Conservation (phyloP, 768 basidiomycete species). For the Gymnopilus dilepis region DNA sequence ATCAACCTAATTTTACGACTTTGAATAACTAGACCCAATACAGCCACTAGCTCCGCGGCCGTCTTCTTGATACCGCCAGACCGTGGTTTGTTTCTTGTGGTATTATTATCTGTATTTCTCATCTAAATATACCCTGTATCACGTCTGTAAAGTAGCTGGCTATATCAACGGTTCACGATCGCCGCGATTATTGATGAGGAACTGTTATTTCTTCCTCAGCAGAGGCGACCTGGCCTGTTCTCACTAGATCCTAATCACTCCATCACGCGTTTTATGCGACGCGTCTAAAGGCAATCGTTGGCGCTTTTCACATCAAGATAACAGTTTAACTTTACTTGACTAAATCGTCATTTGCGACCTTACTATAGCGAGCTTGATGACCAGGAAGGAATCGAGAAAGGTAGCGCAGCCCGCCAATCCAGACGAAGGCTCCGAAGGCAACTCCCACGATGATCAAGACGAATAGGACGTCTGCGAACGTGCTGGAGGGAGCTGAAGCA, state of each 20-base stretch:
- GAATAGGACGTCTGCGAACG: conserved; percentile 39
- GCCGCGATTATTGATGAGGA: not conserved
- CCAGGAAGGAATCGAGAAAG: conserved; percentile 46
- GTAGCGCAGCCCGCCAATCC: conserved; percentile 58
- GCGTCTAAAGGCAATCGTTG: conserved; percentile 29
- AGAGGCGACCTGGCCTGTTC: no score
- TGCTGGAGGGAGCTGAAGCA: conserved; percentile 11
- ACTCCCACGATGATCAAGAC: conserved; percentile 50
- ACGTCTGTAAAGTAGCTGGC: conserved; percentile 2
- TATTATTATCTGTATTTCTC: conserved; percentile 16
- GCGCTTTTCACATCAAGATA: conserved; percentile 12
- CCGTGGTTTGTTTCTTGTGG: conserved; percentile 11
- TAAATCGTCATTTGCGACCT: conserved; percentile 53
- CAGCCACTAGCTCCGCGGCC: conserved; percentile 25
- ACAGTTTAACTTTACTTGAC: conserved; percentile 47
- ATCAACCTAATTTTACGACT: conserved; percentile 5
- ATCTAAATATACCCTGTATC: conserved; percentile 18
- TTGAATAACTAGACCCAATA: conserved; percentile 41
- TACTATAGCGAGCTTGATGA: conserved; percentile 45
- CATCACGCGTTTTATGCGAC: conserved; percentile 22
- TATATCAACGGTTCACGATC: conserved; percentile 8
- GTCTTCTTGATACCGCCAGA: conserved; percentile 1
- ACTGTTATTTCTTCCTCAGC: no score
- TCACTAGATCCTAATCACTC: not conserved
- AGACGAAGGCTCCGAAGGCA: conserved; percentile 49